phyloP scores from a whole-genome alignment of 306 rosid genomes.

The Cercis canadensis region DNA sequence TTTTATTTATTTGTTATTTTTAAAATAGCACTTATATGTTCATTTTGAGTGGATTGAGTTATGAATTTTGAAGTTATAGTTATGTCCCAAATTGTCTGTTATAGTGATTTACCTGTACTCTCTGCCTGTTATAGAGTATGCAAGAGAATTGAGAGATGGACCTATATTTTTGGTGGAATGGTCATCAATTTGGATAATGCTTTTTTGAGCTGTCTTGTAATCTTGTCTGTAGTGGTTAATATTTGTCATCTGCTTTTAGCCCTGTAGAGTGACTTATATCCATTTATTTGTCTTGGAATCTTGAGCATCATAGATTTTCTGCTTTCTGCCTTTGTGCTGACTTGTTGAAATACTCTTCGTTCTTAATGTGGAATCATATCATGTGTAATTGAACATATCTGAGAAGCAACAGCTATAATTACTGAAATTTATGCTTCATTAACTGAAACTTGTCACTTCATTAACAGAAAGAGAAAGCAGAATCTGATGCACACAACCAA shows the following conservation, averaged over 20 bases:
- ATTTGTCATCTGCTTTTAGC: too few relatives aligned
- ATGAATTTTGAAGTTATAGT: constrained; percentile 13
- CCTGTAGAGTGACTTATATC: constrained; percentile 1
- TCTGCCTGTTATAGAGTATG: constrained; percentile 22
- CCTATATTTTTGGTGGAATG: constrained; percentile 13
- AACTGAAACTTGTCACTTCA: constrained; percentile 19
- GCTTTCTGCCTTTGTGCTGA: constrained; percentile 1
- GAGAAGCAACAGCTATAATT: constrained; percentile 13
- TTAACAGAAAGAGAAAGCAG: constrained; percentile 73
- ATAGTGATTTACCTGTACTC: constrained; percentile 16
- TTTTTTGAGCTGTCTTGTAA: too few relatives aligned
- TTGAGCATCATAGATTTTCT: not conserved
- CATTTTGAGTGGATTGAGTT: constrained; percentile 23
- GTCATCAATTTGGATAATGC: constrained; percentile 25
- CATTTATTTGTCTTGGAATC: constrained; percentile 5
- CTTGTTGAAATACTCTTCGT: too few relatives aligned
- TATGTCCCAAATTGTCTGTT: constrained; percentile 17
- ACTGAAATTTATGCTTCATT: constrained; percentile 29
- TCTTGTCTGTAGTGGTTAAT: too few relatives aligned
- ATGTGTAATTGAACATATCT: constrained; percentile 24
- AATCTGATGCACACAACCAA: constrained; percentile 53
- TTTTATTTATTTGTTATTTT: too few relatives aligned
- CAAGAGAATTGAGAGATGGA: constrained; percentile 15
- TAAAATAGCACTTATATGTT: too few relatives aligned
- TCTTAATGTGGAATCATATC: too few relatives aligned